Evolutionary conservation across 1,284 basidiomycete genomes (phyloP).

Genomic region (Moesziomyces sp.): DNA sequence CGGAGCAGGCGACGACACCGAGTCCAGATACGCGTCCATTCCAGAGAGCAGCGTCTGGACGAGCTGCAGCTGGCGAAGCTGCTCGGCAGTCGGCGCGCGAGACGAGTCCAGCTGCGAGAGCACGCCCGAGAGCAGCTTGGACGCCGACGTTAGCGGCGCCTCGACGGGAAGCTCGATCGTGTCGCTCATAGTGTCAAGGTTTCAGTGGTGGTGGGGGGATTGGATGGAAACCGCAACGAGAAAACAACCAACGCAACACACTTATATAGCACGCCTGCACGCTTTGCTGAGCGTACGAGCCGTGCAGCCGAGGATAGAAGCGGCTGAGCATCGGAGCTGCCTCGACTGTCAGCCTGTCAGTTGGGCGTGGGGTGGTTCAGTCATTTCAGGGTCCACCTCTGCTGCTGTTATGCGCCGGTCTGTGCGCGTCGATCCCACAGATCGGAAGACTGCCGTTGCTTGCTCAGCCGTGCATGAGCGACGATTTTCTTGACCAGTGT

Average conservation of each 20-base stretch:
- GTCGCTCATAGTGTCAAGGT: constrained; percentile 15
- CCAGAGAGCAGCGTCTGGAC: constrained; percentile 34
- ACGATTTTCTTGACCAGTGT: background rate
- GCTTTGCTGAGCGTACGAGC: too few species aligned
- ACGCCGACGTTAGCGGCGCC: constrained; percentile 43
- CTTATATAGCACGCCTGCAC: too few species aligned
- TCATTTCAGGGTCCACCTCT: too few species aligned
- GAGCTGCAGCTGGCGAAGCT: constrained; percentile 33
- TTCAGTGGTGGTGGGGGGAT: background rate
- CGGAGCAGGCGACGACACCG: constrained; percentile 35
- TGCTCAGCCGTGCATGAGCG: constrained; percentile 29
- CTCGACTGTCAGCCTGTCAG: too few species aligned
- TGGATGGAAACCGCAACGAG: background rate
- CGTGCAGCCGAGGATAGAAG: constrained; percentile 5
- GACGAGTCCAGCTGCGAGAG: constrained; percentile 20
- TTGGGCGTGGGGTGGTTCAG: too few species aligned
- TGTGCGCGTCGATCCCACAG: background rate
- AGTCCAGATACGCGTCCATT: constrained; percentile 53
- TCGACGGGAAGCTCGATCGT: constrained; percentile 37
- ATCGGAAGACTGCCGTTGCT: constrained; percentile 10
- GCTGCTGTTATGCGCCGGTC: too few species aligned
- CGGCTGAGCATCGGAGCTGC: background rate
- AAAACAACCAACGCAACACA: too few species aligned
- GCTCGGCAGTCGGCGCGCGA: constrained; percentile 2
- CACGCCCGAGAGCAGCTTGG: constrained; percentile 24